These are phyloP conservation scores for Tephrocybe sp. DNA, from an alignment of 768 basidiomycete species.

Conservation along the genomic window DNA sequence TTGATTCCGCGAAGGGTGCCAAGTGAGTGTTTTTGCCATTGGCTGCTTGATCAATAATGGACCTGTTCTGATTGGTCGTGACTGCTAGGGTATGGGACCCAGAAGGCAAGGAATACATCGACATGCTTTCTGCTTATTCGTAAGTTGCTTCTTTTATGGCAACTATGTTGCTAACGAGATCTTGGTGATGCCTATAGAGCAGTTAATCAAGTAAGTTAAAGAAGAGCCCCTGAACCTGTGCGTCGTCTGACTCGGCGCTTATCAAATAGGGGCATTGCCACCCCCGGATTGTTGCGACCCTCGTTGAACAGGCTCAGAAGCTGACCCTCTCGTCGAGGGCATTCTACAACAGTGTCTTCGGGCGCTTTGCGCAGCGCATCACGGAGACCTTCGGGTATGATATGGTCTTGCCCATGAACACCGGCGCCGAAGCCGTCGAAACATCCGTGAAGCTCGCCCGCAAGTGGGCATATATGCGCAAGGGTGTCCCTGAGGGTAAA, in stretches of 20 bases:
- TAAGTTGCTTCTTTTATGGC: slow-evolving; percentile 38
- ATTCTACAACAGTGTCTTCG: slow-evolving; percentile 93
- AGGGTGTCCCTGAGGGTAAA: slow-evolving; percentile 76
- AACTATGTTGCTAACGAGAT: not conserved
- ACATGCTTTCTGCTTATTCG: slow-evolving; percentile 98
- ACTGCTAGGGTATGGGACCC: slow-evolving; percentile 82
- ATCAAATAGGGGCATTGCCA: slow-evolving; percentile 80
- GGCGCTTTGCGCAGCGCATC: slow-evolving; percentile 84
- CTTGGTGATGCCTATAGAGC: slow-evolving; percentile 46
- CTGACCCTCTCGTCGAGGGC: slow-evolving; percentile 94
- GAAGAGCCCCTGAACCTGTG: not conserved
- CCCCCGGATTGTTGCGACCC: slow-evolving; percentile 79
- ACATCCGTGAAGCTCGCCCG: slow-evolving; percentile 93
- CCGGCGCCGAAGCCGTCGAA: slow-evolving; percentile 97
- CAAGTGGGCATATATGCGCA: slow-evolving; percentile 95
- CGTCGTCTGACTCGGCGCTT: not conserved
- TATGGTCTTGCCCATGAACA: slow-evolving; percentile 98
- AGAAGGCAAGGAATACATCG: slow-evolving; percentile 94
- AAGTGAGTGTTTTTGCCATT: slow-evolving; percentile 65
- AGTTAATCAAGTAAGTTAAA: slow-evolving; percentile 74
- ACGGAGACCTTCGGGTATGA: slow-evolving; percentile 88
- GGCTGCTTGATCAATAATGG: slow-evolving; percentile 15
- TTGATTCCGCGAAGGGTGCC: slow-evolving; percentile 86
- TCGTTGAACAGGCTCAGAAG: slow-evolving; percentile 82
- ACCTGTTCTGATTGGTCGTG: slow-evolving; percentile 17